These are phyloP conservation scores for Solanum paucissectum DNA, from an alignment of 257 asterid species.

Conservation along the genomic window DNA sequence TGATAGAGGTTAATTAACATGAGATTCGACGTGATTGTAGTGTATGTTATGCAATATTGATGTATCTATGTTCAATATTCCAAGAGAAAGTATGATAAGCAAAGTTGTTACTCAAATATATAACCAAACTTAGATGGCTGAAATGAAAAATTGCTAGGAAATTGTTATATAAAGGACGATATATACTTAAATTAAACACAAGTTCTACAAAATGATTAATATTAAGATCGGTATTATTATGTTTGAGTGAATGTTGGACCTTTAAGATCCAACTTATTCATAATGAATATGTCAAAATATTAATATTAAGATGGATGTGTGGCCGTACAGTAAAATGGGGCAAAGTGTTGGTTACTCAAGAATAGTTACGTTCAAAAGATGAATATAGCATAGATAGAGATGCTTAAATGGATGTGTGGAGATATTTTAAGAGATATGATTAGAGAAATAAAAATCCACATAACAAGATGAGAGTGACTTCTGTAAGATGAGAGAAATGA, in stretches of 20 bases:
- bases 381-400: no score
- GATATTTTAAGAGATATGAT: neutral
- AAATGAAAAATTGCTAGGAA: no score
- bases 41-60: neutral
- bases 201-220: neutral
- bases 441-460: neutral
- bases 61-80: neutral
- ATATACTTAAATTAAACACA: neutral
- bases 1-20: neutral
- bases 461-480: neutral
- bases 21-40: neutral
- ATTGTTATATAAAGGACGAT: no score
- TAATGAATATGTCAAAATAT: neutral
- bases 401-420: neutral
- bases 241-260: neutral
- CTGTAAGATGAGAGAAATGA: neutral
- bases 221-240: neutral
- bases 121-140: no score
- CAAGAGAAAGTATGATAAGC: no score
- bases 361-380: no score
- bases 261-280: neutral
- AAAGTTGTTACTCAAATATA: no score
- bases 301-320: neutral
- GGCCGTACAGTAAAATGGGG: neutral
- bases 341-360: neutral